Evolutionary conservation across 495 filamentous ascomycete species (phyloP), one percentile per base, ranked within the genome.

Genomic region (Neurospora hispaniola): DNA sequence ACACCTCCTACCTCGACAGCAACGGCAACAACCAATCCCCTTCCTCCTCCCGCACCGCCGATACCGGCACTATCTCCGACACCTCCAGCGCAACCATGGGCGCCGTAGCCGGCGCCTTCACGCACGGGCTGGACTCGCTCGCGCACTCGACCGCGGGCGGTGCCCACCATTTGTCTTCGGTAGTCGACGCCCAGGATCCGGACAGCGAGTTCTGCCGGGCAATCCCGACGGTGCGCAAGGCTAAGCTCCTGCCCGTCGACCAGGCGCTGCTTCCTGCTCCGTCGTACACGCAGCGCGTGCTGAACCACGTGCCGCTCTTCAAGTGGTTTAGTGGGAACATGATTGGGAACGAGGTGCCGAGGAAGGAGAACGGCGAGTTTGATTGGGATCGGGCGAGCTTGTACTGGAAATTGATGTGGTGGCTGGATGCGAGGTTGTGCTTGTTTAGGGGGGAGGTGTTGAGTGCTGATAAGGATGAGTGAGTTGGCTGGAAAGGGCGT

Each of bases 341-440:
- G 72, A 94, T 96, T 71, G 94, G 93, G 5, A 89, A 89, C 74
- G 87, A 89, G 70, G 89, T 94, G 27, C 92, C 92, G 46, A 86
- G 92, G 54, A 89, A 85, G 42, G 93, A 94, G n/a, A 83, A 89
- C 69, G 93, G 93, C n/a, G 87, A 88, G 2, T 94, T 96, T 73
- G 93, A 97, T 76, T 91, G 88, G 81, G 86, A 85, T 44, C 87
- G 85, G 73, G 93, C 93, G 4, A 92, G 89, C 73, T 78, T 90
- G 54, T 96, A 94, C 81, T 97, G 94, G 94, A 87, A 85, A 74
- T 66, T 88, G 23, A 83, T 88, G 73, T 88, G 81, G 77, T 85
- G 78, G 79, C 76, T 88, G 44, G 86, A 88, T 76, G 76, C 79
- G 14, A 79, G 78, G 75, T 83, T 86, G 38, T 78, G 82, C 1